A percentile compares a stretch with the other conserved stretches of the same genome.
These are phyloP conservation scores for Umbelopsis sp. DNA, from an alignment of 371 early-diverging fungal genomes.

Conservation along the genomic window DNA sequence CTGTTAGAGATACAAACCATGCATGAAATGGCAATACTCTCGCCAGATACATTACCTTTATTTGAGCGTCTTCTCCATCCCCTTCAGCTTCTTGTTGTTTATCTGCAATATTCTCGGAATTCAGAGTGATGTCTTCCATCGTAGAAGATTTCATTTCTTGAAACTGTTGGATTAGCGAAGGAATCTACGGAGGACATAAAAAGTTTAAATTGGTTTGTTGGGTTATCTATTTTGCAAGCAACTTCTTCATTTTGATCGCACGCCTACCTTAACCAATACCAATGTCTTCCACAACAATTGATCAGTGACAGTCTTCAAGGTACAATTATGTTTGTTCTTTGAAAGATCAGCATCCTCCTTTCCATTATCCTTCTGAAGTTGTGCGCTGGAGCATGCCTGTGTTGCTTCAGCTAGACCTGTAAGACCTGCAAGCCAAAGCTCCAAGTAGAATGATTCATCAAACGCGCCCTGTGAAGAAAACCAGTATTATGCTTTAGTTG, in stretches of 20 bases:
- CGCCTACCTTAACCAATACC: constrained; percentile 45
- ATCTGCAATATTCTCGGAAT: constrained; percentile 17
- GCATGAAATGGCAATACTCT: background rate
- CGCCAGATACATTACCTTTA: constrained; percentile 8
- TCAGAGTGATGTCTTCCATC: constrained; percentile 23
- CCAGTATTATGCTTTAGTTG: background rate
- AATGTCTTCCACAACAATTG: constrained; percentile 46
- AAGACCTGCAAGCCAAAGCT: constrained; percentile 48
- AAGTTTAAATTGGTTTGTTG: background rate
- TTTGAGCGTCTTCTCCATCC: constrained; percentile 23
- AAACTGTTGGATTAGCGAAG: constrained; percentile 20
- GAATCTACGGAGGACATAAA: constrained; percentile 12
- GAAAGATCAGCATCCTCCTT: background rate
- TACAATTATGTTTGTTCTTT: background rate
- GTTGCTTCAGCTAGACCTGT: constrained; percentile 52
- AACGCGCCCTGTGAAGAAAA: constrained; percentile 37
- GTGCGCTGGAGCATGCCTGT: constrained; percentile 40
- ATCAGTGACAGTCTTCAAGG: constrained; percentile 30
- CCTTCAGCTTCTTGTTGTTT: background rate
- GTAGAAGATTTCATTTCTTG: constrained; percentile 6
- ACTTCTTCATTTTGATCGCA: background rate
- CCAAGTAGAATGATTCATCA: constrained; percentile 54
- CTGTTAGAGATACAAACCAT: background rate
- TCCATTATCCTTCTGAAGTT: constrained; percentile 10
- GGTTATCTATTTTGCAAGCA: too few species aligned